A percentile compares a stretch with the other conserved stretches of the same genome.
Conservation (phyloP, 768 basidiomycete species). For the Boletellus emodensis region DNA sequence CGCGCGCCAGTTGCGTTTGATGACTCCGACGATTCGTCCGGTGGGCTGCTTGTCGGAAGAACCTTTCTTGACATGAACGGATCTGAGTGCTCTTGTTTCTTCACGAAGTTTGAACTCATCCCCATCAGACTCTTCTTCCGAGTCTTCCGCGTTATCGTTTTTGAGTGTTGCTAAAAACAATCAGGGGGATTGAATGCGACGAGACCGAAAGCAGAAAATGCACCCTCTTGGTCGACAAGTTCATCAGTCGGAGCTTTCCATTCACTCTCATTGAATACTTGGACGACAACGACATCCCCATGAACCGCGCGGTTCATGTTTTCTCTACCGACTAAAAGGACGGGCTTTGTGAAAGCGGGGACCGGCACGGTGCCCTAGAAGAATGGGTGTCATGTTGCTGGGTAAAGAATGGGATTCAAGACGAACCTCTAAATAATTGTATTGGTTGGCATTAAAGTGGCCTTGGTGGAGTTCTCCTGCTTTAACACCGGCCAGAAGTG, state of each 20-base stretch:
- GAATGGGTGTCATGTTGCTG: background rate
- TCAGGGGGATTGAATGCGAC: background rate
- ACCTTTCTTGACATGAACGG: slow-evolving; percentile 20
- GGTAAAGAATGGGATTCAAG: background rate
- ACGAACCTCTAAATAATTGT: slow-evolving; percentile 89
- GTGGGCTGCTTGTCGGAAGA: slow-evolving; percentile 79
- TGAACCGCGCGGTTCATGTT: slow-evolving; percentile 95
- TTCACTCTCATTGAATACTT: slow-evolving; percentile 79
- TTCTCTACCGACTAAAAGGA: slow-evolving; percentile 83
- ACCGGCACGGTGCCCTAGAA: slow-evolving; percentile 75
- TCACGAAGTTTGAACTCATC: slow-evolving; percentile 34
- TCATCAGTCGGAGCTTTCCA: slow-evolving; percentile 94
- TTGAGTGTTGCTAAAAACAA: slow-evolving; percentile 61
- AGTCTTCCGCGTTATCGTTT: slow-evolving; percentile 83
- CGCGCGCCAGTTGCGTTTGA: slow-evolving; percentile 96
- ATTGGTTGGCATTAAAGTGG: slow-evolving; percentile 91
- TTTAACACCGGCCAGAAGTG: slow-evolving; percentile 78
- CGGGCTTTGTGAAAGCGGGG: slow-evolving; percentile 66
- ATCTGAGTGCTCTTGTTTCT: slow-evolving; percentile 41
- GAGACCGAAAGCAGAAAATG: slow-evolving; percentile 18
- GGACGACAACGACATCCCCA: slow-evolving; percentile 89
- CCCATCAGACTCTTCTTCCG: slow-evolving; percentile 54
- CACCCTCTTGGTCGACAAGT: slow-evolving; percentile 91
- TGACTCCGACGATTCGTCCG: slow-evolving; percentile 84
- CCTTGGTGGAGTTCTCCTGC: slow-evolving; percentile 84